These are phyloP conservation scores for Calonectria multiphialidica DNA, from an alignment of 2,329 filamentous ascomycete species.

Conservation along the genomic window DNA sequence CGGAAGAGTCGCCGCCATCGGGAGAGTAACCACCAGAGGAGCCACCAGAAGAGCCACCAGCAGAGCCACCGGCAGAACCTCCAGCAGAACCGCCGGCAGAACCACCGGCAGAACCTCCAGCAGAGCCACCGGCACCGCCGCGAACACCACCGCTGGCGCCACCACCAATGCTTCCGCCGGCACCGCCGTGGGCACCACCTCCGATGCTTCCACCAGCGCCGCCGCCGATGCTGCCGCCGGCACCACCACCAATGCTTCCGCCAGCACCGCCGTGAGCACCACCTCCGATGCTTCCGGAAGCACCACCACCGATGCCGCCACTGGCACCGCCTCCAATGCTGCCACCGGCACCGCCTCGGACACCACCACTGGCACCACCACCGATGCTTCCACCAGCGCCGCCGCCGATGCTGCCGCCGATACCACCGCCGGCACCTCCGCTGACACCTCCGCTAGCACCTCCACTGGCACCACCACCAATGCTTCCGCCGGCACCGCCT, in stretches of 20 bases:
- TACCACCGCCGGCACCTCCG: not conserved
- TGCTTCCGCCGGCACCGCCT: not conserved
- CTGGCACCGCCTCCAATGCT: not conserved
- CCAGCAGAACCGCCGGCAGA: not conserved
- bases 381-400: not conserved
- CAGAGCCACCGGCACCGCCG: too few species aligned
- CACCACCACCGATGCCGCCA: not conserved
- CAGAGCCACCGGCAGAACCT: not conserved
- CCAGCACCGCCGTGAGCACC: not conserved
- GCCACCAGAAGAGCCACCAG: not conserved
- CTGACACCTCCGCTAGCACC: not conserved
- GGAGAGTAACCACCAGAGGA: not conserved
- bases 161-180: not conserved
- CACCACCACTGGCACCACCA: not conserved
- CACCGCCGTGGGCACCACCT: not conserved
- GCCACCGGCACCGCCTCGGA: not conserved
- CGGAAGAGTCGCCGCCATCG: not conserved
- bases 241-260: not conserved
- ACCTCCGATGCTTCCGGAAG: not conserved
- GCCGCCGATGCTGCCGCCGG: not conserved
- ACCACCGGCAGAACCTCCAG: not conserved
- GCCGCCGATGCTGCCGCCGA: not conserved
- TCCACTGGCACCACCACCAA: not conserved
- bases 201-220: not conserved
- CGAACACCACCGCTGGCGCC: not conserved